Evolutionary conservation across 306 rosid genomes (phyloP).

Genomic region (cucumber (Cucumis sativus)): DNA sequence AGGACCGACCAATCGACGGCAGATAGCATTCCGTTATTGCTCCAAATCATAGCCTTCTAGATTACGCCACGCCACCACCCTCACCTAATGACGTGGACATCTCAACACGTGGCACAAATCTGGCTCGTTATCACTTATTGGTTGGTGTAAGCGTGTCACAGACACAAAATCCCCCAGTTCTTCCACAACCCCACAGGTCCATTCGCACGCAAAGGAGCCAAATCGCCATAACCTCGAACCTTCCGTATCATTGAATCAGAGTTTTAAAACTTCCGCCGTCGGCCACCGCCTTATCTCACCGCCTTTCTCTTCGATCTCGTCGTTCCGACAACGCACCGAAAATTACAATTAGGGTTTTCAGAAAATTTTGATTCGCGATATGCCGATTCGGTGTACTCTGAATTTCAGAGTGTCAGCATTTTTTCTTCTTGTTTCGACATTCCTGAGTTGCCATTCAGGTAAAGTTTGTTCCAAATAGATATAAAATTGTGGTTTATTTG

Average conservation of each 20-base stretch:
- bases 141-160: neutral
- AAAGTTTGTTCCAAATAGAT: neutral
- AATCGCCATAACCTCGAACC: conserved; percentile 1
- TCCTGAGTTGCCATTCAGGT: conserved; percentile 47
- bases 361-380: conserved; percentile 13
- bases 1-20: neutral
- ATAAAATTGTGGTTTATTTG: neutral
- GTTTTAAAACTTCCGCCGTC: neutral
- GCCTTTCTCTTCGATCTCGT: neutral
- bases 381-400: conserved; percentile 28
- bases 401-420: conserved; percentile 16
- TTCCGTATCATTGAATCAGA: neutral
- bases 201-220: neutral
- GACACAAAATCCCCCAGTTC: neutral
- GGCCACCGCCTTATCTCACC: neutral
- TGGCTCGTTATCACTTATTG: neutral
- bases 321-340: too few species aligned
- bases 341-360: neutral
- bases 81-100: neutral
- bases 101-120: conserved; percentile 11
- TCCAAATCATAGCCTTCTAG: neutral
- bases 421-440: conserved; percentile 17
- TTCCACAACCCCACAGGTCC: neutral
- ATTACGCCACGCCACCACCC: conserved; percentile 12
- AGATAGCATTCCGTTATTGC: neutral